Evolutionary conservation across 371 early-diverging fungal species (phyloP).

Genomic region (Chytridiales sp.): DNA sequence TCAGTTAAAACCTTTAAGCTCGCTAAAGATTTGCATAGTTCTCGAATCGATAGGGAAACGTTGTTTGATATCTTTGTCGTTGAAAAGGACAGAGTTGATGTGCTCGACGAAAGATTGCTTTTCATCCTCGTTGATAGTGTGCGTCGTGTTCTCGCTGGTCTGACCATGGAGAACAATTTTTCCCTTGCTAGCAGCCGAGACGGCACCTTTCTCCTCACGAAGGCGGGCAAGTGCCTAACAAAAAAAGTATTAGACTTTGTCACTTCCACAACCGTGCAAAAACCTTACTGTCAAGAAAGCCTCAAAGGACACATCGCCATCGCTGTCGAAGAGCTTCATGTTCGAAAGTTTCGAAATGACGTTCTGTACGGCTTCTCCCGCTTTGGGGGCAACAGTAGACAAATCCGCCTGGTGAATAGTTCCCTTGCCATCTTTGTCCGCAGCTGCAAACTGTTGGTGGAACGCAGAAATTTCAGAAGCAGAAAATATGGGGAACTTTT

Average conservation of each 20-base stretch:
- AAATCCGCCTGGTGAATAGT: constrained; percentile 44
- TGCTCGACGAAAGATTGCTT: constrained; percentile 90
- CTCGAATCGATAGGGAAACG: constrained; percentile 88
- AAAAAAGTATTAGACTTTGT: background rate
- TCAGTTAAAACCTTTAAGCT: constrained; percentile 73
- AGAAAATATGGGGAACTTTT: constrained; percentile 42
- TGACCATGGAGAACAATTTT: constrained; percentile 85
- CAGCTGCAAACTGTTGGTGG: constrained; percentile 41
- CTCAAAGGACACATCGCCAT: constrained; percentile 45
- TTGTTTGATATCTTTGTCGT: constrained; percentile 77
- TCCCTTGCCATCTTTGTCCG: constrained; percentile 44
- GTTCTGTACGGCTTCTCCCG: constrained; percentile 43
- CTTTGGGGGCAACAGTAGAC: constrained; percentile 44
- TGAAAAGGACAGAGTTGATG: constrained; percentile 82
- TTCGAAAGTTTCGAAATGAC: constrained; percentile 39
- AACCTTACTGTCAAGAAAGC: constrained; percentile 41
- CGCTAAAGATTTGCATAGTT: constrained; percentile 93
- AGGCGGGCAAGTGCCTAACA: constrained; percentile 35
- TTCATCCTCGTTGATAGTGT: constrained; percentile 97
- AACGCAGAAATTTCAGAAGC: constrained; percentile 43
- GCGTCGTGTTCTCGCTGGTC: constrained; percentile 75
- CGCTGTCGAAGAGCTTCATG: constrained; percentile 28
- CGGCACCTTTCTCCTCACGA: constrained; percentile 44
- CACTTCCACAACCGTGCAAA: background rate
- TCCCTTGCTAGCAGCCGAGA: constrained; percentile 54